Evolutionary conservation across 2,329 filamentous ascomycete genomes (phyloP).

Genomic region (Cercospora sojina): DNA sequence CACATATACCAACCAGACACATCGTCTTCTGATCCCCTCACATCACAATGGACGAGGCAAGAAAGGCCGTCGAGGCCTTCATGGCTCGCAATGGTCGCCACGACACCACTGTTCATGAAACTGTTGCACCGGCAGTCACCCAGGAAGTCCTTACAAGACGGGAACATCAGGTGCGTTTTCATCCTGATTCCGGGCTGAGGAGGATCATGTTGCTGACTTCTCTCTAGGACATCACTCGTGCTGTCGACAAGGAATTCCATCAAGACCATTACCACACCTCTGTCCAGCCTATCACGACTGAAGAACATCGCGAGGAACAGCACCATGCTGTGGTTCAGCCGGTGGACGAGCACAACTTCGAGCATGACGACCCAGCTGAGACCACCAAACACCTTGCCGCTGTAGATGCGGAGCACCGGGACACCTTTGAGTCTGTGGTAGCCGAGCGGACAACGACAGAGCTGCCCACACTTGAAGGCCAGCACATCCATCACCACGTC

Average conservation of each 20-base stretch:
- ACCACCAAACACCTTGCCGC: conserved; percentile 50
- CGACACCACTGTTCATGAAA: conserved; percentile 68
- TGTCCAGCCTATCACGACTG: conserved; percentile 62
- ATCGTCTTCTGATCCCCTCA: conserved; percentile 19
- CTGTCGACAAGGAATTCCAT: conserved; percentile 63
- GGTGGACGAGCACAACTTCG: conserved; percentile 60
- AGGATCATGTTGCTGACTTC: background rate
- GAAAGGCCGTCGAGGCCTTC: conserved; percentile 61
- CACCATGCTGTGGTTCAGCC: conserved; percentile 58
- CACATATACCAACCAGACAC: conserved; percentile 3
- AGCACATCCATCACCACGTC: conserved; percentile 64
- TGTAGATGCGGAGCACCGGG: conserved; percentile 56
- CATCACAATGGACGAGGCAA: conserved; percentile 62
- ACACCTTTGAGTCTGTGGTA: conserved; percentile 48
- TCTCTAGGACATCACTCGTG: conserved; percentile 17
- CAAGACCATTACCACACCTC: conserved; percentile 72
- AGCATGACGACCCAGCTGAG: conserved; percentile 57
- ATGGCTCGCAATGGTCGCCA: conserved; percentile 61
- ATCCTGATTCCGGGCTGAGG: background rate
- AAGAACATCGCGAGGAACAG: conserved; percentile 59
- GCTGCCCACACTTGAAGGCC: conserved; percentile 54
- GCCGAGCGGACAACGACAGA: conserved; percentile 51
- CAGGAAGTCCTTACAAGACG: conserved; percentile 43
- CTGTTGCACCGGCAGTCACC: conserved; percentile 58
- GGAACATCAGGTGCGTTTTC: conserved; percentile 50